Conservation (phyloP, 73 alveolate species). For the Diophrys appendiculata region DNA sequence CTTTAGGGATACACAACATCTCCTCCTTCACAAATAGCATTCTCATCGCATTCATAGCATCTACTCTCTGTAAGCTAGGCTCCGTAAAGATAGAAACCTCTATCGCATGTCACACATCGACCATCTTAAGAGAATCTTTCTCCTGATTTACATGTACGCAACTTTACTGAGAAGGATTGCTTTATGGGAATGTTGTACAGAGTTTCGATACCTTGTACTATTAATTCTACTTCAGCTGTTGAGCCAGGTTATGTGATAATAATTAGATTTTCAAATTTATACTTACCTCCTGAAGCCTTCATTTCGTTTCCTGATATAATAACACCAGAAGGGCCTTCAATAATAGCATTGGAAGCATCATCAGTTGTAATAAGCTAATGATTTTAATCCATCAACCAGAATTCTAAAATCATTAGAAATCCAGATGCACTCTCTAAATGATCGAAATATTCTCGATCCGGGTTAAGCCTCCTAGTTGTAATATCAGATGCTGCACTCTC, state of each 20-base stretch:
- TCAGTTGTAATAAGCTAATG: background rate
- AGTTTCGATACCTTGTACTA: background rate
- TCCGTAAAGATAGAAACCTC: background rate
- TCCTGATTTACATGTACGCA: background rate
- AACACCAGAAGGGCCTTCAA: background rate
- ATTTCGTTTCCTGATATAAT: background rate
- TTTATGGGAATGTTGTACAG: background rate
- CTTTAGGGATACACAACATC: constrained; percentile 26
- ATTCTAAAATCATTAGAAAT: background rate
- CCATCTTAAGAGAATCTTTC: background rate
- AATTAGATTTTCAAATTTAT: background rate
- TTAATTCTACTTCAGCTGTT: background rate
- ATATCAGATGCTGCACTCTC: background rate
- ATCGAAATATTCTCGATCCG: background rate
- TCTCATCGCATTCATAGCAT: background rate
- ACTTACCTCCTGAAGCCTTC: background rate
- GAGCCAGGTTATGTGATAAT: background rate
- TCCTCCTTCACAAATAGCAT: constrained; percentile 37
- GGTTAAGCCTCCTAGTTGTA: background rate
- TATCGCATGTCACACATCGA: background rate
- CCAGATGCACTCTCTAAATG: background rate
- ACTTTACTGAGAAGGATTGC: background rate
- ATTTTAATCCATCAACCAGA: background rate
- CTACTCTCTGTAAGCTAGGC: background rate
- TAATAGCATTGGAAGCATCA: background rate